Base-by-base conservation (phyloP, 2,329 filamentous ascomycete genomes). In the Diaporthe caulivora region DNA sequence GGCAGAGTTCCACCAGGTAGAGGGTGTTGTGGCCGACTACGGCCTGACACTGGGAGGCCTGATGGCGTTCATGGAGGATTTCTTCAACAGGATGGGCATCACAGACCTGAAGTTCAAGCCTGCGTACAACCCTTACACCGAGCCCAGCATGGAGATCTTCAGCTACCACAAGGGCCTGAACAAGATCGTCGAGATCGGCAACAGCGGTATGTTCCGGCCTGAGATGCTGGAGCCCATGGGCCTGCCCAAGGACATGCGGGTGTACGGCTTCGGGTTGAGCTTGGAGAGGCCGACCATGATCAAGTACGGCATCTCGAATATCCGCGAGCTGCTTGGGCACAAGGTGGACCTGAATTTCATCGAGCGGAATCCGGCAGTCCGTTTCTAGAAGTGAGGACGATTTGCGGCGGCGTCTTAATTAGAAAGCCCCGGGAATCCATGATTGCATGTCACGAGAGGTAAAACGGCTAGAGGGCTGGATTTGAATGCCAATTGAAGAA, bases 91-190 rank as follows among this genome's bases (percentile, higher is more conserved):
- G 88, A 98, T 98, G 93, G 96, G 97, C 77, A 95, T 99, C 78
- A 87, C 86, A 29, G 86, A 88, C 79, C 89, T 99, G 77, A 93
- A 94, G 80, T 99, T 98, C 91, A 99, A 99, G 88, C 97, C 97
- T 24, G 97, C 97, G 1, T 97, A 95, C 83, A 95, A 95, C 81
- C 92, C 92, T 0, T 94, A 97, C 87, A 98, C 95, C 37, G 97
- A 99, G 85, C 95, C 97, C 40, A 93, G 93, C 81, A 97, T 99
- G 95, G 97, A 99, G 85, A 97, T 99, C 77, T 99, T 98, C 86
- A 95, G 94, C 77, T 98, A 93, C 87, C 97, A 98, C 87, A 90
- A 93, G 80, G 96, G 95, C 4, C 86, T 98, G 65, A 91, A 91
- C 79, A 97, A 97, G 87, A 93, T 97, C 86, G 94, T 98, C 34